Base-by-base conservation (phyloP, 2,329 filamentous ascomycete species). In the Ascochyta rabiei region DNA sequence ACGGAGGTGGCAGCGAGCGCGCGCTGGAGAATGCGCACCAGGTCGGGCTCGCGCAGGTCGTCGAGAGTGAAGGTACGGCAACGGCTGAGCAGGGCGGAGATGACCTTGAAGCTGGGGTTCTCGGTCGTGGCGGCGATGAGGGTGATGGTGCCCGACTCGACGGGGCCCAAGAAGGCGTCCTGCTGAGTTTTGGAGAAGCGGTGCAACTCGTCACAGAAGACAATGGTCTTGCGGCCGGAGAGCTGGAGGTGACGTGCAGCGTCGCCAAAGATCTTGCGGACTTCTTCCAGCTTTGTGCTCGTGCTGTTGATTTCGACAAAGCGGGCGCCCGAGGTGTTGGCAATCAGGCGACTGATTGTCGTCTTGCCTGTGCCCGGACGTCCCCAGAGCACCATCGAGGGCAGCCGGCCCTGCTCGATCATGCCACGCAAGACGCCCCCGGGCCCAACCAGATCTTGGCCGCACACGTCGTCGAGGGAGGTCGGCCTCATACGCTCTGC, bases 151-250 rank as follows among this genome's bases (percentile, higher is more conserved):
- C 95, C 95, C 1, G 87, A 87, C 76, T 99, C 95, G 19, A 98
- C 93, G 0, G 93, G 93, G 15, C 89, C 91, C 1, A 99, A 80
- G 65, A 98, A 98, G 1, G 97, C 89, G 75, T 98, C 95, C 71
- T 99, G 95, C 73, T 98, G 95, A 0, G 87, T 83, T 76, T 96
- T 97, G 64, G 84, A 89, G 80, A 96, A 96, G 24, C 93, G 81
- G 75, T 96, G 92, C 42, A 97, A 95, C 79, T 98, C 95, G 77
- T 99, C 95, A 77, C 93, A 97, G 74, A 99, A 99, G 60, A 99
- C 86, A 60, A 99, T 96, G 0, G 95, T 98, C 77, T 90, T 93
- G 57, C 92, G 84, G 1, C 93, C 93, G 0, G 91, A 96, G 46
- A 98, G 79, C 1, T 81, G 79, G 41, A 92, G 77, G 72, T 98